Evolutionary conservation across 169 alveolate genomes (phyloP).

Genomic region (Babesia caballi): DNA sequence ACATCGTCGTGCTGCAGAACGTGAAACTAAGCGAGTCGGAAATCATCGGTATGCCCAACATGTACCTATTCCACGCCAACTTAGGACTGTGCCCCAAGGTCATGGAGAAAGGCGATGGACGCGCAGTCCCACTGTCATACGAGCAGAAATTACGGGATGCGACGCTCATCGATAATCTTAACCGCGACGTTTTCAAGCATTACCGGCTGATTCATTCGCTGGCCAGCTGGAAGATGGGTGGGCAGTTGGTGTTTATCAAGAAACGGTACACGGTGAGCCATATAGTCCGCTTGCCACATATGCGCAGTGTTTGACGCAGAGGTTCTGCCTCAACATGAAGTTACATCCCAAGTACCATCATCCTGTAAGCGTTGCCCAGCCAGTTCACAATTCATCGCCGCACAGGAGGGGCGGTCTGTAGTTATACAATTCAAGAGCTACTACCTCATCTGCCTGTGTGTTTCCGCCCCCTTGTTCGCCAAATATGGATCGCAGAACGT

Average conservation of each 20-base stretch:
- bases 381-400: neutral
- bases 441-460: slow-evolving; percentile 28
- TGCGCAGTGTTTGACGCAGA: slow-evolving; percentile 5
- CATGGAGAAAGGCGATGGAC: neutral
- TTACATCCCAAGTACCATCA: slow-evolving; percentile 45
- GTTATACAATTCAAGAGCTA: slow-evolving; percentile 31
- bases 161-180: slow-evolving; percentile 5
- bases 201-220: slow-evolving; percentile 29
- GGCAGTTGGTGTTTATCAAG: slow-evolving; percentile 22
- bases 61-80: neutral
- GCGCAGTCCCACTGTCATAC: slow-evolving; percentile 1
- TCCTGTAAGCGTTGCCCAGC: neutral
- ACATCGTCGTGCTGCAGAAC: slow-evolving; percentile 34
- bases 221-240: slow-evolving; percentile 45
- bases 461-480: neutral
- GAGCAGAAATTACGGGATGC: slow-evolving; percentile 46
- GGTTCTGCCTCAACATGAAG: slow-evolving; percentile 26
- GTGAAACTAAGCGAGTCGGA: slow-evolving; percentile 39
- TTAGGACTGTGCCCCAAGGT: slow-evolving; percentile 16
- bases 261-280: slow-evolving; percentile 7
- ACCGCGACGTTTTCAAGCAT: slow-evolving; percentile 6
- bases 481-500: neutral
- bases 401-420: slow-evolving; percentile 39
- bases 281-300: neutral
- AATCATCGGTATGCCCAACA: neutral